Evolutionary conservation across 441 rosid species (phyloP).

Genomic region (Populus hybrid): DNA sequence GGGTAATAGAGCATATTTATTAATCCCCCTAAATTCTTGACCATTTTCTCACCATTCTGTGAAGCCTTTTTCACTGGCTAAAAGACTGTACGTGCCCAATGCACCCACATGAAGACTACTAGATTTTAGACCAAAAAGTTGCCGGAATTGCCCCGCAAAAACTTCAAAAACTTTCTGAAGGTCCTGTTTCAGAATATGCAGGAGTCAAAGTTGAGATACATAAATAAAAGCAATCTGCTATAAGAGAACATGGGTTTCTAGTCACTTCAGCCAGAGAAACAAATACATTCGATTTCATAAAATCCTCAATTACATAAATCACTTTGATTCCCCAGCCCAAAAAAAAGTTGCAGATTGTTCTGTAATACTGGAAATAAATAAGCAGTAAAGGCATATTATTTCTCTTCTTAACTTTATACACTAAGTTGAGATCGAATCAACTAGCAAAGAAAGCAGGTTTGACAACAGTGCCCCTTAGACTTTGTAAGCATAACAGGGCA

Average conservation of each 20-base stretch:
- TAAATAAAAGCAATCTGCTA: conserved; percentile 20
- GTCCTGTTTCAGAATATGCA: conserved; percentile 56
- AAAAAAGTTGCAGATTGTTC: neutral
- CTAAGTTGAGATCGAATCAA: neutral
- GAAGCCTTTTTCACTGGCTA: conserved; percentile 81
- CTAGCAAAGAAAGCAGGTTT: neutral
- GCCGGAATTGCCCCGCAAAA: conserved; percentile 89
- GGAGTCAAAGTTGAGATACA: conserved; percentile 24
- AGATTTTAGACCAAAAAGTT: conserved; percentile 81
- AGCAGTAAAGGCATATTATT: neutral
- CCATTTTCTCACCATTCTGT: conserved; percentile 70
- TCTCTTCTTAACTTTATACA: neutral
- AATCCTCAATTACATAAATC: neutral
- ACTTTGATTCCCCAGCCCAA: neutral
- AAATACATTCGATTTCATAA: neutral
- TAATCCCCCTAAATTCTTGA: neutral
- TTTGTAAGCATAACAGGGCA: neutral
- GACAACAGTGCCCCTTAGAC: neutral
- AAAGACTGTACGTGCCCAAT: conserved; percentile 54
- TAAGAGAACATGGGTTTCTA: conserved; percentile 7
- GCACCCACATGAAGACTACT: conserved; percentile 44
- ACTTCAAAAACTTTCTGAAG: conserved; percentile 74
- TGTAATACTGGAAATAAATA: neutral
- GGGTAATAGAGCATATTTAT: neutral
- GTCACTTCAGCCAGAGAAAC: conserved; percentile 7